Conservation (phyloP, 495 filamentous ascomycete genomes). For the Tuber magnatum region DNA sequence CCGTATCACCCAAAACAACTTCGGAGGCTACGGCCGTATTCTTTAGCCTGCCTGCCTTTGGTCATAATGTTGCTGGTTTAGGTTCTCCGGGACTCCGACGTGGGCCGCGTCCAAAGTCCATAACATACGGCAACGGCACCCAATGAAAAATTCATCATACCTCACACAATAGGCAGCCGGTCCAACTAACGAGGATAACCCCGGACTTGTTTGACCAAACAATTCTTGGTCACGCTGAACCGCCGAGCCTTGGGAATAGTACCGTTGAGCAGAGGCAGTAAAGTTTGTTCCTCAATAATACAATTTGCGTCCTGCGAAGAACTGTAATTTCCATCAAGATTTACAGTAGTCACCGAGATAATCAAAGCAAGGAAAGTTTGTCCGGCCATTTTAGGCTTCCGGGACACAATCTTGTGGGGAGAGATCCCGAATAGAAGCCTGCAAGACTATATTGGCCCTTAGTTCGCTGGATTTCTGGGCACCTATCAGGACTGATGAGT, state of each 20-base stretch:
- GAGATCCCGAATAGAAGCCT: neutral
- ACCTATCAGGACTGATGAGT: neutral
- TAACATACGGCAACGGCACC: neutral
- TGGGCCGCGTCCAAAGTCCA: neutral
- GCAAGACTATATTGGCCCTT: neutral
- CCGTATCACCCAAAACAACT: constrained; percentile 8
- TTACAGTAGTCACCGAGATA: neutral
- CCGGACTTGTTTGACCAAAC: neutral
- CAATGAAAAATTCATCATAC: neutral
- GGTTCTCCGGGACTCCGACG: neutral
- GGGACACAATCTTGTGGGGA: neutral
- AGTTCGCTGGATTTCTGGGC: neutral
- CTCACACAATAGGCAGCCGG: neutral
- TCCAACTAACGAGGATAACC: neutral
- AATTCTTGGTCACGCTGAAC: neutral
- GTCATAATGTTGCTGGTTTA: constrained; percentile 2
- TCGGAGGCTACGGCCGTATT: constrained; percentile 13
- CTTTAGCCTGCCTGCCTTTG: constrained; percentile 13
- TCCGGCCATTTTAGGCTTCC: neutral
- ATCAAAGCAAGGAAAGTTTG: neutral
- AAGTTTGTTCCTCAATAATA: neutral
- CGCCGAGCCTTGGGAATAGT: neutral
- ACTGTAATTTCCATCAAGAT: neutral
- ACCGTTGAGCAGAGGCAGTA: neutral
- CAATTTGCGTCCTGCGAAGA: neutral